A percentile compares a stretch with the other conserved stretches of the same genome.
These are phyloP conservation scores for Scedosporium dehoogii DNA, from an alignment of 2,329 filamentous ascomycete species.

Conservation along the genomic window DNA sequence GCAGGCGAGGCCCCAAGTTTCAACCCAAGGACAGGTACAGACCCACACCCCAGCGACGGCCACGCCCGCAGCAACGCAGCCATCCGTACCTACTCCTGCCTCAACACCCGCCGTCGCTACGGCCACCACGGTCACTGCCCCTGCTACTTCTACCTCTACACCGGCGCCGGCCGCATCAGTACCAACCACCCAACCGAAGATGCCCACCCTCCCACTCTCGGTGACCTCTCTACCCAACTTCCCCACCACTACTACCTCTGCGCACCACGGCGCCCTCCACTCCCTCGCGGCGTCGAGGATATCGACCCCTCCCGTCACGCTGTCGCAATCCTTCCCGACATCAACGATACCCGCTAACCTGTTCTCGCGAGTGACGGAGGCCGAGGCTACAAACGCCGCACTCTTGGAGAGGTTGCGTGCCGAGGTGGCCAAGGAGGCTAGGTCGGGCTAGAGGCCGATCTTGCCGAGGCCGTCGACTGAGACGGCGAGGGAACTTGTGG, in stretches of 20 bases:
- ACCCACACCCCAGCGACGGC: background rate
- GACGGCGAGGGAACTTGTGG: background rate
- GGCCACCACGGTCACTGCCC: background rate
- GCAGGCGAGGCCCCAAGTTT: background rate
- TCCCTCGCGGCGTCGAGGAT: background rate
- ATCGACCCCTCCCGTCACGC: background rate
- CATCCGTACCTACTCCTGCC: background rate
- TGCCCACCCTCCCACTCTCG: background rate
- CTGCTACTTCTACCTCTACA: background rate
- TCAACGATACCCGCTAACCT: slow-evolving; percentile 3
- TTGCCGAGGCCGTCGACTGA: background rate
- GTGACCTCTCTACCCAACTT: background rate
- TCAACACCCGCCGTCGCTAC: background rate
- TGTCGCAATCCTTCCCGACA: slow-evolving; percentile 4
- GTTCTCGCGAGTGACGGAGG: slow-evolving; percentile 7
- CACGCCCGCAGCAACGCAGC: background rate
- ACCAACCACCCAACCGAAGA: background rate
- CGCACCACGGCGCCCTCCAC: slow-evolving; percentile 1
- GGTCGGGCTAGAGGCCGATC: background rate
- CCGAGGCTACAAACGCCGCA: slow-evolving; percentile 1
- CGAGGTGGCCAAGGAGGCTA: slow-evolving; percentile 3
- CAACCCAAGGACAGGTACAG: background rate
- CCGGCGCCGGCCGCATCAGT: background rate
- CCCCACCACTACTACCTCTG: background rate
- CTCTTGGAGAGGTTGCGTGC: slow-evolving; percentile 4